Evolutionary conservation across 495 filamentous ascomycete species (phyloP), one percentile per base, ranked within the genome.

Genomic region (Amorphotheca resinae): DNA sequence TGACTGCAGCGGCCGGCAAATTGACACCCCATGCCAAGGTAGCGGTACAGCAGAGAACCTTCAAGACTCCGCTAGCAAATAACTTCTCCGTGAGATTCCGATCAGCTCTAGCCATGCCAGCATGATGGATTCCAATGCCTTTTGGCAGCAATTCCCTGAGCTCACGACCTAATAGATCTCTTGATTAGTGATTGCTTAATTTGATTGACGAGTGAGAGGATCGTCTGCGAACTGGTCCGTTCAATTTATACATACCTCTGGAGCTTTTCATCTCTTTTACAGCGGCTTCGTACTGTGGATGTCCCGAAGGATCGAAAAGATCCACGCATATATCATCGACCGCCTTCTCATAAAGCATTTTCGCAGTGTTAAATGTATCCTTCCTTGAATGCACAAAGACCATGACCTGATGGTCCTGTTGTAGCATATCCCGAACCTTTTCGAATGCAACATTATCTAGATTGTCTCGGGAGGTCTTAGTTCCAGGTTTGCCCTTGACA

Each of bases 1-100:
- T 73, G 18, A 99, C 91, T 2, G 91, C 93, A 9, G 93, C 89
- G 7, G 91, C 91, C 1, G 91, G 91, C 59, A 99, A 75, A 65
- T 99, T 99, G 51, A 99, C 89, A 76, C 91, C 91, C 91, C 91
- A 99, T 8, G 91, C 91, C 33, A 99, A 69, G 0, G 91, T 99
- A 9, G 91, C 91, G 11, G 91, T 99, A 77, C 93, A 96, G 67
- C 91, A 96, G 6, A 99, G 79, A 0, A 99, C 87, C 58, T 89
- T 93, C 54, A 95, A 75, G 9, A 93, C 74, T 2, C 91, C 91
- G 52, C 91, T 77, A 0, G 70, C 76, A 55, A 96, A 99, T 46
- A 96, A 68, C 11, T 80, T 76, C 59, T 99, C 91, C 67, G 93
- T 84, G 21, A 95, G 67, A 46, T 96, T 99, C 47, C 91, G 72